Conservation (phyloP, 2,329 filamentous ascomycete genomes). For the Xylariaceae sp. region DNA sequence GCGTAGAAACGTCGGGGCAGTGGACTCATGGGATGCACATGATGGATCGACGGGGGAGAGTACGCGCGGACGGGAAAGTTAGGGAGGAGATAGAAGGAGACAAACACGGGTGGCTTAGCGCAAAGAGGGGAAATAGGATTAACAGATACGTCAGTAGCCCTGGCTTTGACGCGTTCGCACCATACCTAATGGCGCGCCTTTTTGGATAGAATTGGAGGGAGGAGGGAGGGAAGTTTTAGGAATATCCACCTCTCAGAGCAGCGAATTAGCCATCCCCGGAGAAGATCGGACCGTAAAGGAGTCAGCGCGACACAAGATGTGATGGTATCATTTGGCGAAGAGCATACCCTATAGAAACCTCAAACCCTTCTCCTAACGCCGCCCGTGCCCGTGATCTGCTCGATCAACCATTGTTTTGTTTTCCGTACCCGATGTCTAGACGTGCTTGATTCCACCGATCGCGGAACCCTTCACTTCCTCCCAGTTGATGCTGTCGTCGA, state of each 20-base stretch:
- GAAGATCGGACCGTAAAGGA: constrained; percentile 21
- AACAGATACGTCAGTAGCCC: constrained; percentile 68
- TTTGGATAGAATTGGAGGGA: constrained; percentile 53
- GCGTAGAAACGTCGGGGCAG: constrained; percentile 84
- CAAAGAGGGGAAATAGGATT: constrained; percentile 72
- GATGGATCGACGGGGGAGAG: constrained; percentile 64
- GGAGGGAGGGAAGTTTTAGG: background rate
- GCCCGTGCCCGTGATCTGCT: constrained; percentile 23
- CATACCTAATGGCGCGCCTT: constrained; percentile 60
- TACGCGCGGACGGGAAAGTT: constrained; percentile 47
- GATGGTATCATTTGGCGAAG: constrained; percentile 34
- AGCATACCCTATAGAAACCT: constrained; percentile 32
- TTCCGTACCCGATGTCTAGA: constrained; percentile 32
- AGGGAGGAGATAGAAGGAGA: constrained; percentile 62
- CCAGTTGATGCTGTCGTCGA: constrained; percentile 93
- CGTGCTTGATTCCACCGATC: constrained; percentile 80
- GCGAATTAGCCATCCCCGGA: constrained; percentile 1
- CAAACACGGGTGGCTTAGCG: constrained; percentile 69
- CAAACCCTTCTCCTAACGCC: constrained; percentile 27
- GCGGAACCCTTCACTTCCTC: constrained; percentile 78
- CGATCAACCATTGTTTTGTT: background rate
- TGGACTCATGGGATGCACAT: constrained; percentile 94
- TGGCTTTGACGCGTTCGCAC: constrained; percentile 62
- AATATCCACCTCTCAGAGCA: background rate
- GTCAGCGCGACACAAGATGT: constrained; percentile 29